Percentiles rank a stretch among this genome's conserved stretches.
These are phyloP conservation scores for cucumber (Cucumis sativus) DNA, from an alignment of 306 rosid genomes.

Conservation along the genomic window Cucumber_9930_V3 NC_026657.2:8669001-8669500, in stretches of 20 bases:
- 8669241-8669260: slow-evolving; percentile 17
- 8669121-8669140: not conserved
- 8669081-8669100: not conserved
- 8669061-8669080: not conserved
- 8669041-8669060: not conserved
- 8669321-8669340: slow-evolving; percentile 5
- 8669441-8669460: slow-evolving; percentile 10
- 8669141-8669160: not conserved
- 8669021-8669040: not conserved
- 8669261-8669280: not conserved
- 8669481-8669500: not conserved
- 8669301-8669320: slow-evolving; percentile 12
- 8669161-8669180: not conserved
- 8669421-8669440: slow-evolving; percentile 16
- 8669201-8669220: slow-evolving; percentile 14
- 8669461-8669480: slow-evolving; percentile 3
- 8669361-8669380: slow-evolving; percentile 7
- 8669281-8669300: slow-evolving; percentile 9
- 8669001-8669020: not conserved
- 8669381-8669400: not conserved
- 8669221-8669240: slow-evolving; percentile 11
- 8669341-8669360: not conserved
- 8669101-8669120: not conserved
- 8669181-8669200: slow-evolving; percentile 20
- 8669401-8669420: slow-evolving; percentile 6